A percentile compares a stretch with the other conserved stretches of the same genome.
Conservation (phyloP, 2,329 filamentous ascomycete species). For the Epichloe uncinata region DNA sequence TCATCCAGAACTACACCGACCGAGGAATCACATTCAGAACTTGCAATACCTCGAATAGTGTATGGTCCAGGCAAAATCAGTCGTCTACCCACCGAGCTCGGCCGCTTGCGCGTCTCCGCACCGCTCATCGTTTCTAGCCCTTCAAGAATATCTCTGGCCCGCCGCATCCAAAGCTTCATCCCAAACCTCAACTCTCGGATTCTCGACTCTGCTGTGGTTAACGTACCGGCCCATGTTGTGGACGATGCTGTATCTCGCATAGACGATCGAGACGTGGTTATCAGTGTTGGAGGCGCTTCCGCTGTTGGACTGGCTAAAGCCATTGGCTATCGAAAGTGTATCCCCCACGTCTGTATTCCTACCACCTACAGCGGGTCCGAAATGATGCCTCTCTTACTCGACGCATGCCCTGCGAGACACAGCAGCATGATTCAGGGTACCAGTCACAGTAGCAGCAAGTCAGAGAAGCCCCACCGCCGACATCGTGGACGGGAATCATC, state of each 20-base stretch:
- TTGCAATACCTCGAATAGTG: conserved; percentile 19
- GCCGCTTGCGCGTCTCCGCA: conserved; percentile 16
- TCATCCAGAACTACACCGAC: conserved; percentile 4
- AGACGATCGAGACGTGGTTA: conserved; percentile 36
- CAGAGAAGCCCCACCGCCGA: neutral
- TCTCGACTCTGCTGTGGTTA: conserved; percentile 20
- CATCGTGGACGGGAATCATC: neutral
- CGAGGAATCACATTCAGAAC: conserved; percentile 1
- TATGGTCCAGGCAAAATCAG: conserved; percentile 20
- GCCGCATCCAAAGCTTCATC: conserved; percentile 20
- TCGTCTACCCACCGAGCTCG: conserved; percentile 21
- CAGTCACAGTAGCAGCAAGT: conserved; percentile 4
- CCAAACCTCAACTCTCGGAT: conserved; percentile 20
- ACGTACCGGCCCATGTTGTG: conserved; percentile 15
- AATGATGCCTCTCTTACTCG: conserved; percentile 29
- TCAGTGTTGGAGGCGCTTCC: conserved; percentile 50
- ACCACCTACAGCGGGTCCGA: conserved; percentile 48
- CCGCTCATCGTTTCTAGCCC: conserved; percentile 26
- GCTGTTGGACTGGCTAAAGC: conserved; percentile 47
- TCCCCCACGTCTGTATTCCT: conserved; percentile 46
- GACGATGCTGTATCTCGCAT: conserved; percentile 17
- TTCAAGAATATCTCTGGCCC: conserved; percentile 22
- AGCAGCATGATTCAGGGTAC: neutral
- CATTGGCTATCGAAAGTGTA: conserved; percentile 35
- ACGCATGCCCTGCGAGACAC: conserved; percentile 9